Base-by-base conservation (phyloP, 106 monocot species). In the Ottelia alismoides region DNA sequence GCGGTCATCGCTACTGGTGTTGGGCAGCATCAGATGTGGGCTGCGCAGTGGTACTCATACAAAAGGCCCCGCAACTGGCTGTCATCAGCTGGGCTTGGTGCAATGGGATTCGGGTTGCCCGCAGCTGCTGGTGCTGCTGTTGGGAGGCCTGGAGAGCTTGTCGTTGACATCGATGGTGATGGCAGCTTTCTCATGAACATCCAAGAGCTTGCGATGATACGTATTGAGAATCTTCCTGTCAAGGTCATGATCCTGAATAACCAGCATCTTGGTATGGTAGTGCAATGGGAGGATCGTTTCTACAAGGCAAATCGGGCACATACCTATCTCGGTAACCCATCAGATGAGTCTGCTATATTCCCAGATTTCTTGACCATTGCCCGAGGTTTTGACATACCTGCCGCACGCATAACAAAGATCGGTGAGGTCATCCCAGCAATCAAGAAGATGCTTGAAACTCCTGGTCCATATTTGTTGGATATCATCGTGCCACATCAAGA, bases 21-120 rank as follows among this genome's bases (percentile, higher is more conserved):
- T 17, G 92, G 92, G 27, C 92, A 92, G 64, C 87, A 87, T 30
- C 92, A 87, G 51, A 92, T 92, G 92, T 92, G 92, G 92, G 76
- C 92, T 2, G 86, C 92, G 7, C 86, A 92, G 47, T 92, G 76
- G 58, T 87, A 83, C 62, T 70, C 49, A 7, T 87, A 83, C 52
- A 77, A 70, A 50, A 62, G 65, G 66, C 74, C 87, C 1, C 70
- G 77, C 11, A 83, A 72, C 45, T 87, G 92, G 92, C 70, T 92
- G 22, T 69, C 92, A 17, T 87, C 87, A 0, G 59, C 83, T n/a
- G 92, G 92, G 19, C 56, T 92, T 29, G 92, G 92, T 0, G 87
- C 92, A 0, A 92, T 92, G 92, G 92, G 92, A 7, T 92, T 92
- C 30, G 92, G 92, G 21, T 57, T 92, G n/a, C 92, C 92, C 11